These are phyloP conservation scores for Bonia amplexicaulis DNA, from an alignment of 176 grass and related monocot species.

Conservation along the genomic window DNA sequence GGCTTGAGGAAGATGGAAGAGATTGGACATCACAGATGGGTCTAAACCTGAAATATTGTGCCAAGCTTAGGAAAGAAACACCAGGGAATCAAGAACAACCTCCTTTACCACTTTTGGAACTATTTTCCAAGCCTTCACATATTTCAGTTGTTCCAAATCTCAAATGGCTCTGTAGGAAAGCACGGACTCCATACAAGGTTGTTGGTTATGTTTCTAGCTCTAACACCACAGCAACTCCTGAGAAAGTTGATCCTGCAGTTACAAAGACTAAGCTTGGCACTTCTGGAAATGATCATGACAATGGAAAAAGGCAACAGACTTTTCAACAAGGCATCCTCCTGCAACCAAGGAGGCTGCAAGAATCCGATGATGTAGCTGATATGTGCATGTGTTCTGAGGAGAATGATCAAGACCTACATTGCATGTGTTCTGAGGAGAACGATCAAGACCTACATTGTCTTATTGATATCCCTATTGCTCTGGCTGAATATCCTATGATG, in stretches of 20 bases:
- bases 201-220: constrained; percentile 44
- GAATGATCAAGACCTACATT: constrained; percentile 9
- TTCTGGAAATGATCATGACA: constrained; percentile 33
- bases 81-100: constrained; percentile 51
- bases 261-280: constrained; percentile 12
- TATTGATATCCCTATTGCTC: constrained; percentile 39
- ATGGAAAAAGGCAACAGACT: background rate
- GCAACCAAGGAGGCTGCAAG: constrained; percentile 17
- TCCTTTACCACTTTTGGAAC: constrained; percentile 57
- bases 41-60: constrained; percentile 82
- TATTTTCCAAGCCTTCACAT: constrained; percentile 47
- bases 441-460: constrained; percentile 22
- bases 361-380: constrained; percentile 2
- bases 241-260: constrained; percentile 23
- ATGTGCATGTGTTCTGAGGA: background rate
- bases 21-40: constrained; percentile 90
- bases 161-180: constrained; percentile 83
- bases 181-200: constrained; percentile 70
- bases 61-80: constrained; percentile 83
- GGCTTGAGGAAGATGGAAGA: constrained; percentile 68
- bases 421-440: background rate
- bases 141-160: constrained; percentile 55
- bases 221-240: constrained; percentile 23
- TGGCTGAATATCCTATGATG: constrained; percentile 64
- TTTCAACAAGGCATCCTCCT: background rate